These are phyloP conservation scores for Vitis rupestris DNA, from an alignment of 164 flowering plant species.

Conservation along the genomic window DNA sequence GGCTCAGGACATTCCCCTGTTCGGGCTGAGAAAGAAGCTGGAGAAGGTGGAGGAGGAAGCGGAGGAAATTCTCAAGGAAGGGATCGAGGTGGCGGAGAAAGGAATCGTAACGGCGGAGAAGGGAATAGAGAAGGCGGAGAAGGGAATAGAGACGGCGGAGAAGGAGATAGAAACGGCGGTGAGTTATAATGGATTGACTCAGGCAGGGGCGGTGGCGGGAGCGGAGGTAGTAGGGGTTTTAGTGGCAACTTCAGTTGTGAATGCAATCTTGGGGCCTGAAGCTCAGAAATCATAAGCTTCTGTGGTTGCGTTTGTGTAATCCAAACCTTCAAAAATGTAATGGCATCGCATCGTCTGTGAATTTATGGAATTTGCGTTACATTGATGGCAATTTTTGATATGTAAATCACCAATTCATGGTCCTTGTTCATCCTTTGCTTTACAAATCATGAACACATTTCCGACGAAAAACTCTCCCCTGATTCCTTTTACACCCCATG, in stretches of 20 bases:
- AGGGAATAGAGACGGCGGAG: slow-evolving; percentile 33
- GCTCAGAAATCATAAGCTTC: slow-evolving; percentile 13
- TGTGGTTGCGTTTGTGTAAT: too few relatives aligned
- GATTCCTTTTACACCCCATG: too few relatives aligned
- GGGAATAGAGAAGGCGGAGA: slow-evolving; percentile 47
- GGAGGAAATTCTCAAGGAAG: slow-evolving; percentile 65
- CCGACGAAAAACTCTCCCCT: too few relatives aligned
- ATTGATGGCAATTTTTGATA: too few relatives aligned
- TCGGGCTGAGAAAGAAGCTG: slow-evolving; percentile 76
- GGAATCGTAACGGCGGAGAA: slow-evolving; percentile 55
- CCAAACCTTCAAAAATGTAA: too few relatives aligned
- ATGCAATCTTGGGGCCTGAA: slow-evolving; percentile 76
- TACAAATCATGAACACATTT: too few relatives aligned
- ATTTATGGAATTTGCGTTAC: too few relatives aligned
- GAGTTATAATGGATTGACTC: slow-evolving; percentile 52
- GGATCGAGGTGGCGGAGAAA: slow-evolving; percentile 58
- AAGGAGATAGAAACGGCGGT: slow-evolving; percentile 29
- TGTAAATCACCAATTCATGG: too few relatives aligned
- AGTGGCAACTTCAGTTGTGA: slow-evolving; percentile 72
- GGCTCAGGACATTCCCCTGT: slow-evolving; percentile 76
- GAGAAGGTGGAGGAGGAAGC: slow-evolving; percentile 74
- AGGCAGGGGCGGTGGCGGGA: slow-evolving; percentile 76
- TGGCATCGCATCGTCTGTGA: too few relatives aligned
- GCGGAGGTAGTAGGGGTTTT: slow-evolving; percentile 70
- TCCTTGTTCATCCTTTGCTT: too few relatives aligned